Conservation (phyloP, 306 rosid species). For the Citrullus colocynthis region DNA sequence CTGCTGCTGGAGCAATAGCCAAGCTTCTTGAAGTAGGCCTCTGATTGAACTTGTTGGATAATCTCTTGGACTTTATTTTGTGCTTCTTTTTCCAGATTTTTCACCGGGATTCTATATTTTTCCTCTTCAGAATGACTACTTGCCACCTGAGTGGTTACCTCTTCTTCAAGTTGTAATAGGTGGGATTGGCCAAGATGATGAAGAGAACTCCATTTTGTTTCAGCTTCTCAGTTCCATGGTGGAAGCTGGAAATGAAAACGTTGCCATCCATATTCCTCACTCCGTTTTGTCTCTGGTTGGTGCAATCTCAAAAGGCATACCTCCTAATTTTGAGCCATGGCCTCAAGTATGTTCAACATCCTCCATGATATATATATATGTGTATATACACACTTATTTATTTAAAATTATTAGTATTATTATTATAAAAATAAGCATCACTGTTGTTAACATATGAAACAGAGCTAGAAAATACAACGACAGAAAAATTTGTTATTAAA, state of each 20-base stretch:
- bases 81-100: neutral
- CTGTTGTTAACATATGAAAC: neutral
- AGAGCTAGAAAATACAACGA: neutral
- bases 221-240: conserved; percentile 72
- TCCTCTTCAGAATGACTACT: conserved; percentile 65
- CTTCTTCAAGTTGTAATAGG: conserved; percentile 65
- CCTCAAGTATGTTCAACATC: conserved; percentile 46
- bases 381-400: no score
- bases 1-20: conserved; percentile 80
- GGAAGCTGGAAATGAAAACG: conserved; percentile 69
- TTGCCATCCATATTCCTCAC: conserved; percentile 59
- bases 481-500: neutral
- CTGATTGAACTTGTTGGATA: conserved; percentile 4
- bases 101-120: conserved; percentile 14
- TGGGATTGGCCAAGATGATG: conserved; percentile 46
- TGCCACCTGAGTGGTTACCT: conserved; percentile 85
- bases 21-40: conserved; percentile 64
- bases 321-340: conserved; percentile 54
- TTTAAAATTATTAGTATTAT: no score
- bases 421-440: no score
- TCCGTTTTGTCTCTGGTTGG: conserved; percentile 46
- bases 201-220: conserved; percentile 54
- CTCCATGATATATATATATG: neutral
- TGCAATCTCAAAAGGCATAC: conserved; percentile 47
- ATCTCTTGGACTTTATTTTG: neutral